Evolutionary conservation across 2,329 filamentous ascomycete species (phyloP), one percentile per base, ranked within the genome.

Genomic region (Cercospora berteroae): DNA sequence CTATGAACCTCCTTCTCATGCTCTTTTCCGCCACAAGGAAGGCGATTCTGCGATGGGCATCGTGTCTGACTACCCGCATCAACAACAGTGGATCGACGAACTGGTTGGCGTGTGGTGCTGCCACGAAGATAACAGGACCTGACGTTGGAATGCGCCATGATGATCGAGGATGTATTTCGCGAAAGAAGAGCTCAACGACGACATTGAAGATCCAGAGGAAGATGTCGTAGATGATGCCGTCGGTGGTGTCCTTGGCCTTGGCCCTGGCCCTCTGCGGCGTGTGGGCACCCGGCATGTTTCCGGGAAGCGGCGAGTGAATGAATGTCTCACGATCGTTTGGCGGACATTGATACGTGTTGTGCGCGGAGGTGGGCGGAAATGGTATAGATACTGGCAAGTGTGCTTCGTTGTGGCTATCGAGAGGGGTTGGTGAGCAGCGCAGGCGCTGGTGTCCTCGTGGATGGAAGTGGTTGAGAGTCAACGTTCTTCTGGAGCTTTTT

Each of bases 1-100:
- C 95, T 75, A 99, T 93, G 77, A 98, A 96, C 77, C 82, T 87
- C 74, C 94, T 89, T 75, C 92, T 89, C 81, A 98, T 96, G 2
- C 94, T 97, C 79, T 97, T 98, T 74, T 96, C 94, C 23, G 95
- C 95, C 69, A 97, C 95, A 60, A 99, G 87, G 76, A 96, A 94
- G 62, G 93, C 93, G 67, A 97, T 92, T 63, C 95, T 92, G 72
- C 95, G 91, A 72, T 90, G 89, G 64, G 93, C 90, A 82, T 97
- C 94, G 77, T 88, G 90, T 71, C 92, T 91, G 66, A 98, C 87
- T 13, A 93, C 93, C 71, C 94, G 90, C 87, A 97, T 96, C 62
- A 99, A 86, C 72, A 98, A 91, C 61, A 99, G 86, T 63, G 93
- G 94, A 77, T 99, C 95, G 77, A 98, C 94, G 74, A 99, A 99